phyloP scores from a whole-genome alignment of 225 moss, liverwort and hornwort genomes.

The Straminergon stramineum region DNA sequence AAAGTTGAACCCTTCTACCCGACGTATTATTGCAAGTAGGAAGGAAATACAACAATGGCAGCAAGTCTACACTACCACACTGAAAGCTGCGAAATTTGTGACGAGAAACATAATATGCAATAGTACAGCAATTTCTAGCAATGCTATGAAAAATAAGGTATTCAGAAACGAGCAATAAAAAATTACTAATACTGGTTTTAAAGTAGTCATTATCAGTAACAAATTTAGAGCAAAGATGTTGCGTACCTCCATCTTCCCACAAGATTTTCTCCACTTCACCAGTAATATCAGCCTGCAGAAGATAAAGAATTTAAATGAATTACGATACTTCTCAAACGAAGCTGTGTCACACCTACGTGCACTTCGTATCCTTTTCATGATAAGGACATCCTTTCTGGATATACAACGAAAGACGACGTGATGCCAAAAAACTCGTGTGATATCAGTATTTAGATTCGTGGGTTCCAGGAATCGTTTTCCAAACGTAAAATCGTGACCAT shows the following conservation, averaged over 20 bases:
- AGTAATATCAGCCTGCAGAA: slow-evolving; percentile 42
- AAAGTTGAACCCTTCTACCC: background rate
- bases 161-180: background rate
- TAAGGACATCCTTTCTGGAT: background rate
- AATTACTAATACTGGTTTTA: background rate
- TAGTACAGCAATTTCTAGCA: background rate
- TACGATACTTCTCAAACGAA: background rate
- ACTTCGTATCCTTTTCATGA: background rate
- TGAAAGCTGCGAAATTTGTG: background rate
- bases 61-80: background rate
- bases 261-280: slow-evolving; percentile 56
- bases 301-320: background rate
- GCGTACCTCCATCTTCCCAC: slow-evolving; percentile 55
- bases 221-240: background rate
- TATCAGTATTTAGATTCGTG: background rate
- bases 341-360: background rate
- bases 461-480: background rate
- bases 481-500: background rate
- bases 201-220: background rate
- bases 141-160: background rate
- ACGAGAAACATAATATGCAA: background rate
- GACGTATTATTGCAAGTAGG: background rate
- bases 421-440: background rate
- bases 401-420: background rate
- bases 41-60: background rate